phyloP scores from a whole-genome alignment of 2,329 filamentous ascomycete species.

The Metarhizium humberi region DNA sequence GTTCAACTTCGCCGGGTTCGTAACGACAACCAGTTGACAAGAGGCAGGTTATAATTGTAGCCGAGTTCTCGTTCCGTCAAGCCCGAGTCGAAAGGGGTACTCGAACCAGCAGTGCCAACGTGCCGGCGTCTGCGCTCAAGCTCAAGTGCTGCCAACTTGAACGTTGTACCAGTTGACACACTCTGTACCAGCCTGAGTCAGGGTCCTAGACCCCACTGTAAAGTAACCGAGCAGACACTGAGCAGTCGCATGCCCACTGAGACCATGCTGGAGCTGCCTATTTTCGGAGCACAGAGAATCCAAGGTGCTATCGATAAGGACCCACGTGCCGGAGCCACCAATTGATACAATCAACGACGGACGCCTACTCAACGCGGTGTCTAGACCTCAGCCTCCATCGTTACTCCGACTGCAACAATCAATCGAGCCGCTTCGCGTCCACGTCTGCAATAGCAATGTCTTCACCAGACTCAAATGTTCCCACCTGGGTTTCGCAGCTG shows the following conservation, averaged over 20 bases:
- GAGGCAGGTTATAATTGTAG: not conserved
- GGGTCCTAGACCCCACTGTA: not conserved
- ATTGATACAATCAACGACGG: too few relatives aligned
- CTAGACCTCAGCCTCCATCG: not conserved
- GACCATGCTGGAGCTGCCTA: not conserved
- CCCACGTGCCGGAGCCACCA: not conserved
- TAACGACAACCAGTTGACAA: not conserved
- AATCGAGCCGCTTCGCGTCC: not conserved
- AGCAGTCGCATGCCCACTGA: not conserved
- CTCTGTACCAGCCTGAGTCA: not conserved
- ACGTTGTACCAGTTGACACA: too few relatives aligned
- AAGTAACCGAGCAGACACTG: not conserved
- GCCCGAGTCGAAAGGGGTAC: not conserved
- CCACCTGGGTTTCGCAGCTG: conserved; percentile 78
- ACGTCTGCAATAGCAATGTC: conserved; percentile 11
- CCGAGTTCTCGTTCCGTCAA: not conserved
- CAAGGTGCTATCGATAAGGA: conserved; percentile 3
- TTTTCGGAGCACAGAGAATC: not conserved
- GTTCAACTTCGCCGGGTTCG: not conserved
- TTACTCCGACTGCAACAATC: not conserved
- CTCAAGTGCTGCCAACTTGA: not conserved
- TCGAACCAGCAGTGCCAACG: too few relatives aligned
- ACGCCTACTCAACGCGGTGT: not conserved
- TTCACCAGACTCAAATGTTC: conserved; percentile 32
- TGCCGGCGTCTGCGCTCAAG: too few relatives aligned